phyloP scores from a whole-genome alignment of 225 moss, liverwort and hornwort species.

The Anthoceros angustus region DNA sequence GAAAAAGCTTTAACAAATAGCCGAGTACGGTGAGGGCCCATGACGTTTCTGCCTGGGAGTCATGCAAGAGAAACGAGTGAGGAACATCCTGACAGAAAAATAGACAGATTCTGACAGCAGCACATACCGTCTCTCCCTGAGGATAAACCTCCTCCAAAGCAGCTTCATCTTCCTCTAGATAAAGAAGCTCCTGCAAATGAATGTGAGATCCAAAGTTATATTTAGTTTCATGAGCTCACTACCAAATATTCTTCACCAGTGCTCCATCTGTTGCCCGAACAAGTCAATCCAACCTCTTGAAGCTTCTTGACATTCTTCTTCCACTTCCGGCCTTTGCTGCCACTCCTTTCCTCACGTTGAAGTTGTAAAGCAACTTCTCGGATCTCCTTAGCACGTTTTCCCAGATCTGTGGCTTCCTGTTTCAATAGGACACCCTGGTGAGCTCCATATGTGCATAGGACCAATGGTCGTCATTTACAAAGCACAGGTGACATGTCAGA shows the following conservation, averaged over 20 bases:
- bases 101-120: neutral
- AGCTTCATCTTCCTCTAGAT: slow-evolving; percentile 84
- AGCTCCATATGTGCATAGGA: neutral
- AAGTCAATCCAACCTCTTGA: slow-evolving; percentile 41
- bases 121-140: slow-evolving; percentile 81
- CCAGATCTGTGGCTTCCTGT: slow-evolving; percentile 80
- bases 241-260: neutral
- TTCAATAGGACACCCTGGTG: neutral
- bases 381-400: slow-evolving; percentile 82
- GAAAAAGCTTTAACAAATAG: slow-evolving; percentile 61
- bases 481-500: neutral
- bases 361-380: slow-evolving; percentile 63
- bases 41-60: slow-evolving; percentile 58
- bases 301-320: slow-evolving; percentile 79
- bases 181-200: slow-evolving; percentile 50
- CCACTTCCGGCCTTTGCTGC: slow-evolving; percentile 85
- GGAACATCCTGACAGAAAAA: neutral
- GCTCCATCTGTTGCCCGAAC: neutral
- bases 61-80: neutral
- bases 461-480: too few species aligned
- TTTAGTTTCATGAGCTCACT: neutral
- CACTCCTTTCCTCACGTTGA: slow-evolving; percentile 77
- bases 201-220: neutral
- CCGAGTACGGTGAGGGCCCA: slow-evolving; percentile 88
- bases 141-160: slow-evolving; percentile 77